phyloP scores from a whole-genome alignment of 73 alveolate species.

The Paramecium bursaria region DNA sequence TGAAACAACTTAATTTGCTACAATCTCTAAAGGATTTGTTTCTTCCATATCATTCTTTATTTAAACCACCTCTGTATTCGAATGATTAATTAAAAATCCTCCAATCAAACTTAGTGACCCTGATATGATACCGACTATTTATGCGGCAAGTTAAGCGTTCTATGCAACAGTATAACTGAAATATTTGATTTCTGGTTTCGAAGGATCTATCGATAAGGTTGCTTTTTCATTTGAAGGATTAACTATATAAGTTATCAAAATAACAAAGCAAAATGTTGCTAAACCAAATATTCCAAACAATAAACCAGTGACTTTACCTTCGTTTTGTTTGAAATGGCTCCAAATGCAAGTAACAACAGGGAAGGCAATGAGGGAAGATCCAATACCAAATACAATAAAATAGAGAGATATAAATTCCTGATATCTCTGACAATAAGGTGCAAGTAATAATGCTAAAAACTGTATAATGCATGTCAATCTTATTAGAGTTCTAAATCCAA shows the following conservation, averaged over 20 bases:
- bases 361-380: slow-evolving; percentile 5
- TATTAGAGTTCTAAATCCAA: slow-evolving; percentile 3
- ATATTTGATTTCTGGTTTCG: background rate
- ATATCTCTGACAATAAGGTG: slow-evolving; percentile 32
- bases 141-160: slow-evolving; percentile 20
- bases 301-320: slow-evolving; percentile 37
- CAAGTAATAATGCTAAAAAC: slow-evolving; percentile 31
- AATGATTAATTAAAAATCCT: slow-evolving; percentile 9
- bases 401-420: slow-evolving; percentile 6
- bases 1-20: background rate
- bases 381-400: background rate
- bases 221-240: slow-evolving; percentile 40
- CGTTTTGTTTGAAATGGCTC: slow-evolving; percentile 32
- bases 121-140: slow-evolving; percentile 16
- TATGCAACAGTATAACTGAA: slow-evolving; percentile 6
- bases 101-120: slow-evolving; percentile 19
- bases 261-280: slow-evolving; percentile 1
- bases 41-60: background rate
- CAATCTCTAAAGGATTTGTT: background rate
- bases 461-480: background rate
- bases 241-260: slow-evolving; percentile 18
- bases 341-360: slow-evolving; percentile 23
- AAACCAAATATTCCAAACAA: slow-evolving; percentile 36
- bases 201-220: background rate
- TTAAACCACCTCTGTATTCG: background rate